Evolutionary conservation across 495 filamentous ascomycete species (phyloP).

Genomic region (Melanomma pulvis-pyrius): DNA sequence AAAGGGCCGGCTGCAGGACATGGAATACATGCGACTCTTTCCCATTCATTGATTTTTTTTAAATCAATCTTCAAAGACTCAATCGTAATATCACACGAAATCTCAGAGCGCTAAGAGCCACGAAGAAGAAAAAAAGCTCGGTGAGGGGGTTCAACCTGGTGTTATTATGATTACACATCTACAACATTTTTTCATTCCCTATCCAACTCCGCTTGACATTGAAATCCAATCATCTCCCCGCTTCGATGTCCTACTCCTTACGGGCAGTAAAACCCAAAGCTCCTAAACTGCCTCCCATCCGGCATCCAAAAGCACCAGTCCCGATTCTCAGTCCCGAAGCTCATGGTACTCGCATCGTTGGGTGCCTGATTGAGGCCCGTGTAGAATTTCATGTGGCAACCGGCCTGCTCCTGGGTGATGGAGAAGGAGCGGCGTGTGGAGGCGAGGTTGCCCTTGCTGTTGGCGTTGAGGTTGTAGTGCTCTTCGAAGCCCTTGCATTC

Average conservation of each 20-base stretch:
- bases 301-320: background rate
- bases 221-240: background rate
- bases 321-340: background rate
- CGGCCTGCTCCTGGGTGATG: background rate
- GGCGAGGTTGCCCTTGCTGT: slow-evolving; percentile 3
- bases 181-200: too few species aligned
- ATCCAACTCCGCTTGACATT: background rate
- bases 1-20: too few species aligned
- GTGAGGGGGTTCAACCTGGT: too few species aligned
- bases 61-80: too few species aligned
- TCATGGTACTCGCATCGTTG: background rate
- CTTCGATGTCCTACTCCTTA: background rate
- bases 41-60: too few species aligned
- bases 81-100: too few species aligned
- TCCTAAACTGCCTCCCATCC: background rate
- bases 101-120: too few species aligned
- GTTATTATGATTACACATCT: too few species aligned
- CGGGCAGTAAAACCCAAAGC: slow-evolving; percentile 8
- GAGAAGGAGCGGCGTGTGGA: background rate
- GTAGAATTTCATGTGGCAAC: slow-evolving; percentile 5
- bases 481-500: background rate
- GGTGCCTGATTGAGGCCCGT: background rate
- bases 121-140: too few species aligned
- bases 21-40: too few species aligned
- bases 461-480: slow-evolving; percentile 1